Evolutionary conservation across 2,329 filamentous ascomycete species (phyloP).

Genomic region (Calonectria crousiana): DNA sequence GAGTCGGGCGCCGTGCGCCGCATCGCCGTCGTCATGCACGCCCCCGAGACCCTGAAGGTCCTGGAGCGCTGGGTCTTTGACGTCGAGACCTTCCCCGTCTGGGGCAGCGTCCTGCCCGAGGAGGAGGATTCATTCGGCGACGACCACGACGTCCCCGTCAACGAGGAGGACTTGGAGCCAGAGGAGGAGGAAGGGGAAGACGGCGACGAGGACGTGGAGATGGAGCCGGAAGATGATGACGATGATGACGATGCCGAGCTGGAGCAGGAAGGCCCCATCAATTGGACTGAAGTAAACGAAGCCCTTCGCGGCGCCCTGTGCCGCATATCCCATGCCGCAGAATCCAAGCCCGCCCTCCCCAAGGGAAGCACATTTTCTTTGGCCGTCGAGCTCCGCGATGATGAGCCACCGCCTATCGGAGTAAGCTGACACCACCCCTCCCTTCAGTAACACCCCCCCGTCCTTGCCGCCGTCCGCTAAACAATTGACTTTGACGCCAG

Average conservation of each 20-base stretch:
- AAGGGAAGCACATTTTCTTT: constrained; percentile 79
- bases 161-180: constrained; percentile 34
- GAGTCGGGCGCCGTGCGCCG: constrained; percentile 64
- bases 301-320: constrained; percentile 77
- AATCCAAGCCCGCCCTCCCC: constrained; percentile 69
- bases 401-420: constrained; percentile 68
- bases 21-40: constrained; percentile 63
- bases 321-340: constrained; percentile 70
- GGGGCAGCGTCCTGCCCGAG: constrained; percentile 35
- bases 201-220: not conserved
- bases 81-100: constrained; percentile 62
- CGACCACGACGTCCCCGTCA: constrained; percentile 41
- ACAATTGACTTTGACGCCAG: constrained; percentile 45
- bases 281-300: constrained; percentile 75
- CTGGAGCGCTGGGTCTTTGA: constrained; percentile 74
- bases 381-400: constrained; percentile 78
- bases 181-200: constrained; percentile 29
- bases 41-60: constrained; percentile 53
- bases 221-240: constrained; percentile 27
- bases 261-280: constrained; percentile 50
- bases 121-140: constrained; percentile 26
- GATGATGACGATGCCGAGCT: constrained; percentile 44
- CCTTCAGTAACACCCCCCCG: not conserved
- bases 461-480: not conserved
- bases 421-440: constrained; percentile 53